Evolutionary conservation across 345 rosid genomes (phyloP).

Genomic region (Lenwebbia sp.): DNA sequence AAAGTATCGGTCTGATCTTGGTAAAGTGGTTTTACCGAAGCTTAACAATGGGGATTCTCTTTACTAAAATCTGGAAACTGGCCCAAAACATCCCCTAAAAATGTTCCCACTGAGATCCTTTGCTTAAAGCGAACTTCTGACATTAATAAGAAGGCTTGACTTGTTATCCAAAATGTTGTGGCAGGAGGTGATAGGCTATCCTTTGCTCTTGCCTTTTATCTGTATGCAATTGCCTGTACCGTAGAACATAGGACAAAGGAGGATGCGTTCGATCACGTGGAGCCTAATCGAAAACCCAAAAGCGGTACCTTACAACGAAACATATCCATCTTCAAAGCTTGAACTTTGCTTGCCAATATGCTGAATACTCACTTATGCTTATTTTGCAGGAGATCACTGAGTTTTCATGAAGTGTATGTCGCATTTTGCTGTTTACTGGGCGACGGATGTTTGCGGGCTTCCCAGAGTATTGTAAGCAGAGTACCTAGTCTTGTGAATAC

Average conservation of each 20-base stretch:
- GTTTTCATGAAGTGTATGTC: not conserved
- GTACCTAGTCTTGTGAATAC: not conserved
- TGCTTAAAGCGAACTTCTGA: not conserved
- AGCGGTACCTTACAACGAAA: not conserved
- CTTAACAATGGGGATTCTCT: slow-evolving; percentile 31
- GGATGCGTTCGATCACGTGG: not conserved
- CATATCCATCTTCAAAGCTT: not conserved
- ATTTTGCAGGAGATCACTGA: not conserved
- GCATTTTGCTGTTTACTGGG: not conserved
- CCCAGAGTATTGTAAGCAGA: too few species aligned
- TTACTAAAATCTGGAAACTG: not conserved
- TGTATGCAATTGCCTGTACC: not conserved
- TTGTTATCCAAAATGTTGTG: not conserved
- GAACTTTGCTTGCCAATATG: not conserved
- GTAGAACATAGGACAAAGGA: not conserved
- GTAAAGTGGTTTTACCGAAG: slow-evolving; percentile 55
- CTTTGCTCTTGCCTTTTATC: not conserved
- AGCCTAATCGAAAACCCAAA: not conserved
- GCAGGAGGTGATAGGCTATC: slow-evolving; percentile 40
- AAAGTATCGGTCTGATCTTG: slow-evolving; percentile 87
- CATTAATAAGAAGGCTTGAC: not conserved
- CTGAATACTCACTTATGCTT: not conserved
- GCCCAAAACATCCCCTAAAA: not conserved
- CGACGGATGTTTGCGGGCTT: not conserved
- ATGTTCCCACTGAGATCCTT: not conserved